A percentile compares a stretch with the other conserved stretches of the same genome.
phyloP scores from a whole-genome alignment of 306 rosid genomes.

The Cucumis cinereus region DNA sequence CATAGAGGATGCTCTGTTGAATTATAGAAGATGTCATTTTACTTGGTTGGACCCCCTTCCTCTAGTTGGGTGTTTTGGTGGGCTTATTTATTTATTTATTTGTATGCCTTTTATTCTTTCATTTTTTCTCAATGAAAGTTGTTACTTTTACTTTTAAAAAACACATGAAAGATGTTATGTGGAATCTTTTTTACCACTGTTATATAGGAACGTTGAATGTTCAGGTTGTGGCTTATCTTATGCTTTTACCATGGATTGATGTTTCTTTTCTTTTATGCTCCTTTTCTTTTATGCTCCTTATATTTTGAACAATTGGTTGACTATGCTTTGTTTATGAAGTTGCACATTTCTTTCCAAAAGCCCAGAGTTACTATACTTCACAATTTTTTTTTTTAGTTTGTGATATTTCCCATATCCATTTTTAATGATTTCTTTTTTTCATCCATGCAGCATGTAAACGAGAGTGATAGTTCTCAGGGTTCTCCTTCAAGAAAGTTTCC shows the following conservation, averaged over 20 bases:
- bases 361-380: not conserved
- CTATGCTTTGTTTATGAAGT: not conserved
- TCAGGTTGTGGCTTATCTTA: not conserved
- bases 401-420: not conserved
- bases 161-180: not conserved
- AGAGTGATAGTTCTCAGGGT: conserved; percentile 15
- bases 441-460: conserved; percentile 32
- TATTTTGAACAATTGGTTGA: not conserved
- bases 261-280: not conserved
- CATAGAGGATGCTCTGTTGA: no score
- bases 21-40: no score
- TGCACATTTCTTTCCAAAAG: not conserved
- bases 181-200: not conserved
- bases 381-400: not conserved
- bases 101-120: no score
- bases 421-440: not conserved
- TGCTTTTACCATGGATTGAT: not conserved
- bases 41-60: no score
- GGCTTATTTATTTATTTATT: no score
- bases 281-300: not conserved
- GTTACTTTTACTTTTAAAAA: not conserved
- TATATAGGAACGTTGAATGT: not conserved
- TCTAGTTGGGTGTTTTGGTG: no score
- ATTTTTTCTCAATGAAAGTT: not conserved
- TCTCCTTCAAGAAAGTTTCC: conserved; percentile 12